Conservation (phyloP, 306 rosid species). For the Benincasa hispida region DNA sequence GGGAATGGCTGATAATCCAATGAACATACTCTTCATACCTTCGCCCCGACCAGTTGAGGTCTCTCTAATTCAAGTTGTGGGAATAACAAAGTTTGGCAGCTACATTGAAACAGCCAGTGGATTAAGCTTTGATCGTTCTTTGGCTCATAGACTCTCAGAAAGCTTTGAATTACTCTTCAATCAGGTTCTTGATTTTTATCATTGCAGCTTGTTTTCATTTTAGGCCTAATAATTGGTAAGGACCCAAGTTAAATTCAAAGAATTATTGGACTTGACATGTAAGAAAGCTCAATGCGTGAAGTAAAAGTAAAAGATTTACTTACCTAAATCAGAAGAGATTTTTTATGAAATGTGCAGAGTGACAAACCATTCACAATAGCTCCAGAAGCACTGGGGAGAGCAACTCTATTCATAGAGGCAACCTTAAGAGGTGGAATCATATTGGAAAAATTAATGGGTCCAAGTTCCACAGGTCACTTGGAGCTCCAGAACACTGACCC, state of each 20-base stretch:
- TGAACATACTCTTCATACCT: conserved; percentile 42
- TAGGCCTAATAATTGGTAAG: neutral
- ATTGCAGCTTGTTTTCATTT: neutral
- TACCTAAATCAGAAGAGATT: neutral
- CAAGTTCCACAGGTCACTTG: conserved; percentile 42
- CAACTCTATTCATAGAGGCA: conserved; percentile 11
- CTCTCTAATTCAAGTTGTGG: conserved; percentile 52
- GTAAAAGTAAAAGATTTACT: neutral
- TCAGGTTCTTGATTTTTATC: conserved; percentile 25
- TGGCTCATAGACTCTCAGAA: conserved; percentile 23
- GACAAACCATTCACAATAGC: conserved; percentile 15
- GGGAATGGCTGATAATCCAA: conserved; percentile 73
- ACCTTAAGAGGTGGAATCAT: conserved; percentile 51
- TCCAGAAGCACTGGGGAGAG: conserved; percentile 7
- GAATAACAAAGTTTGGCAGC: conserved; percentile 43
- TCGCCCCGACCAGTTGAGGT: conserved; percentile 64
- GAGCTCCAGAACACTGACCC: conserved; percentile 42
- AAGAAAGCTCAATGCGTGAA: neutral
- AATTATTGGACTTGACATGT: neutral
- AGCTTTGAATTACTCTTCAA: conserved; percentile 19
- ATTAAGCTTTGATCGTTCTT: conserved; percentile 21
- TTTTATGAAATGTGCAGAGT: conserved; percentile 21
- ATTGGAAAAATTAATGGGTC: conserved; percentile 50
- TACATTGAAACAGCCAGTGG: conserved; percentile 58
- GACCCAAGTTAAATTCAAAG: neutral